phyloP scores from a whole-genome alignment of 2,329 filamentous ascomycete genomes.

The Pyrenochaeta sp. region DNA sequence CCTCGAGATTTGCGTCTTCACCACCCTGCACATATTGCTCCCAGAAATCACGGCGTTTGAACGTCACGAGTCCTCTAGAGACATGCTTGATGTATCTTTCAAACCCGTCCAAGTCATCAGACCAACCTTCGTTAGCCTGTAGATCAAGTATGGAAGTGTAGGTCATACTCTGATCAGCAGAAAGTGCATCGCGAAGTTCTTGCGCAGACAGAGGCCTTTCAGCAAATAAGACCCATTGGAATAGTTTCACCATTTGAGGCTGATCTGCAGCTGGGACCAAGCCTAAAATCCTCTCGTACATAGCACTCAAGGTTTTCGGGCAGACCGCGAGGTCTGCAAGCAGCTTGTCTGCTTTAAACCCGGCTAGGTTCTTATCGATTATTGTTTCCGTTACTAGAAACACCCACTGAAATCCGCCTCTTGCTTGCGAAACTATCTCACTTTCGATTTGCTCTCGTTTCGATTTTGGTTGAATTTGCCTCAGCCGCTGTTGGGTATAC shows the following conservation, averaged over 20 bases:
- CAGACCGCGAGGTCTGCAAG: neutral
- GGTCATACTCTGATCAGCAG: slow-evolving; percentile 15
- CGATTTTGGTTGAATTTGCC: slow-evolving; percentile 3
- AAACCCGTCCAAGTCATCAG: slow-evolving; percentile 8
- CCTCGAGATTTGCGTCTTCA: slow-evolving; percentile 18
- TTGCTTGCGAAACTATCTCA: slow-evolving; percentile 10
- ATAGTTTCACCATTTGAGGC: slow-evolving; percentile 10
- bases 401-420: slow-evolving; percentile 14
- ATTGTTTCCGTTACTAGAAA: slow-evolving; percentile 10
- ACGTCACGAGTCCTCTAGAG: slow-evolving; percentile 16
- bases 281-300: slow-evolving; percentile 3
- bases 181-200: slow-evolving; percentile 20
- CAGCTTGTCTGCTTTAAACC: slow-evolving; percentile 3
- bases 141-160: slow-evolving; percentile 6
- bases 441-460: slow-evolving; percentile 12
- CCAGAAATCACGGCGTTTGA: slow-evolving; percentile 13
- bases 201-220: slow-evolving; percentile 13
- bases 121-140: slow-evolving; percentile 7
- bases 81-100: slow-evolving; percentile 19
- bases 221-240: slow-evolving; percentile 16
- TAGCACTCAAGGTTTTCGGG: slow-evolving; percentile 4
- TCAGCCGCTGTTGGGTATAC: slow-evolving; percentile 6
- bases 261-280: neutral
- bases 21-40: slow-evolving; percentile 17
- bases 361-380: slow-evolving; percentile 5